phyloP scores from a whole-genome alignment of 2,329 filamentous ascomycete species.

The Sporothrix pallida region DNA sequence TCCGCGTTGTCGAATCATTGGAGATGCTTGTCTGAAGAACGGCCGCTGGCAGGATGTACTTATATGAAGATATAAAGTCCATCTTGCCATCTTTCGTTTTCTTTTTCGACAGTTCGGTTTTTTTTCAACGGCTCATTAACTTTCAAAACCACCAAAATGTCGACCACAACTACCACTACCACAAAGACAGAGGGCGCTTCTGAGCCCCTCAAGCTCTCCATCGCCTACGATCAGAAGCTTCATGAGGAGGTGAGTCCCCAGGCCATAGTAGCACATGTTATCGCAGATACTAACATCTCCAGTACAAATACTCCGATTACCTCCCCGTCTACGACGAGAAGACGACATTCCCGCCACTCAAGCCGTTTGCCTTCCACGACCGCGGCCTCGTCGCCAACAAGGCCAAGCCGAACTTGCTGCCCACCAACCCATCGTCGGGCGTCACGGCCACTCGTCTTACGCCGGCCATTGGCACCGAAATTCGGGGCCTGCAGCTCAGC shows the following conservation, averaged over 20 bases:
- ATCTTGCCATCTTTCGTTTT: neutral
- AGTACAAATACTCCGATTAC: constrained; percentile 45
- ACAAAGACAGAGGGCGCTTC: constrained; percentile 29
- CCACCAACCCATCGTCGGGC: constrained; percentile 33
- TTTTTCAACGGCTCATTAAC: neutral
- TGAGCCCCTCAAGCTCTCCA: constrained; percentile 36
- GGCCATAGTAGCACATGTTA: too few relatives aligned
- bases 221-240: constrained; percentile 40
- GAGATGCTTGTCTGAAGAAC: neutral
- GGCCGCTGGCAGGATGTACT: neutral
- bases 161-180: constrained; percentile 34
- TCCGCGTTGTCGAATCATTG: neutral
- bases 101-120: neutral
- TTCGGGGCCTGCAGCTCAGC: constrained; percentile 49
- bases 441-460: constrained; percentile 43
- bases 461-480: constrained; percentile 50
- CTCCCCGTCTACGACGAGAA: constrained; percentile 47
- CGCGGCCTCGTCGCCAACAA: constrained; percentile 44
- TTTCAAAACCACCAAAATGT: neutral
- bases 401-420: constrained; percentile 42
- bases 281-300: neutral
- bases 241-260: constrained; percentile 37
- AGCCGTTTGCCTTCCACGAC: constrained; percentile 45
- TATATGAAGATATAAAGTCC: neutral
- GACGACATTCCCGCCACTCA: constrained; percentile 42